Evolutionary conservation across 31 red algal genomes (phyloP).

Genomic region (Odonthalia washingtoniensis): DNA sequence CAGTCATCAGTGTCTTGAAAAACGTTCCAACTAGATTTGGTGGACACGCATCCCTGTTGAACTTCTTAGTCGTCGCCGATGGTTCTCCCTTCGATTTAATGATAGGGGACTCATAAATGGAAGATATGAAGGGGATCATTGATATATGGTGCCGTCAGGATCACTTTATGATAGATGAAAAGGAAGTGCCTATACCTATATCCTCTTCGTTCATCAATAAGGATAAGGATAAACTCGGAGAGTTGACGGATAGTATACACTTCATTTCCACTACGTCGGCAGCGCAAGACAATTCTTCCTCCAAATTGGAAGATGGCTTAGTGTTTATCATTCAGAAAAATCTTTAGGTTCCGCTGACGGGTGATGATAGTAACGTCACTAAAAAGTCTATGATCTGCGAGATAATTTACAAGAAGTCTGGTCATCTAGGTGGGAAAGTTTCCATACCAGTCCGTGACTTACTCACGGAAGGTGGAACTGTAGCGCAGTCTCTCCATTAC

Average conservation of each 20-base stretch:
- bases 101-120: neutral
- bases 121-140: neutral
- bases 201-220: neutral
- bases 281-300: neutral
- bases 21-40: neutral
- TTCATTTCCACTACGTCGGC: neutral
- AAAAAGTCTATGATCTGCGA: neutral
- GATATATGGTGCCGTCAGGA: neutral
- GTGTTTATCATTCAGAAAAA: neutral
- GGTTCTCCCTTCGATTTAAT: constrained; percentile 2
- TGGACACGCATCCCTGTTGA: neutral
- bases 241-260: neutral
- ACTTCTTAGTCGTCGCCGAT: neutral
- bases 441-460: no score
- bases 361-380: neutral
- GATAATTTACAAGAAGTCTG: neutral
- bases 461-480: no score
- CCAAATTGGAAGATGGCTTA: no score
- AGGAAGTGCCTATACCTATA: neutral
- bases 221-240: neutral
- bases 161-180: neutral
- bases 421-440: neutral
- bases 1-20: neutral
- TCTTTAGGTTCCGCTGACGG: neutral
- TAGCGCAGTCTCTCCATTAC: neutral